A percentile compares a stretch with the other conserved stretches of the same genome.
Evolutionary conservation across 1,139 yeast genomes (phyloP).

Genomic region (Magnusiomyces suaveolens): DNA sequence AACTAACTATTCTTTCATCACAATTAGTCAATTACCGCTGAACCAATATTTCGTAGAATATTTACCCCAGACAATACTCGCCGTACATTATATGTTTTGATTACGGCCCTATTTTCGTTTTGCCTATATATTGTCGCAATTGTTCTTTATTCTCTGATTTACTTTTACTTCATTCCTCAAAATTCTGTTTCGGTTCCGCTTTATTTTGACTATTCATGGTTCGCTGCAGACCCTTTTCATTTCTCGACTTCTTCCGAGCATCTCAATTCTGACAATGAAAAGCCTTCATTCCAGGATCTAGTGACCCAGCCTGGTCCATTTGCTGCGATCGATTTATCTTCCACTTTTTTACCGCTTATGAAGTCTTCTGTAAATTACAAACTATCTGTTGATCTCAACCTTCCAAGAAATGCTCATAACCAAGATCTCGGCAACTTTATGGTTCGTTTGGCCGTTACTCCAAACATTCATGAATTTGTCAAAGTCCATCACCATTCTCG

Average conservation of each 20-base stretch:
- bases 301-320: constrained; percentile 7
- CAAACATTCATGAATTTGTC: constrained; percentile 5
- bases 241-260: neutral
- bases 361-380: constrained; percentile 21
- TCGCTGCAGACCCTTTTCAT: constrained; percentile 1
- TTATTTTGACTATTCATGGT: constrained; percentile 4
- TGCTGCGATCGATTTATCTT: constrained; percentile 9
- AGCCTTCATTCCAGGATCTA: constrained; percentile 1
- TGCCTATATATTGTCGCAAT: neutral
- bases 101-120: neutral
- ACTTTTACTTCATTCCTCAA: constrained; percentile 4
- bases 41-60: neutral
- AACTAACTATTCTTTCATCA: too few relatives aligned
- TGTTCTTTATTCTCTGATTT: neutral
- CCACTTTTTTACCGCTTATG: constrained; percentile 14
- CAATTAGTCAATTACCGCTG: constrained; percentile 5
- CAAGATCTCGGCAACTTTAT: constrained; percentile 29
- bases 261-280: neutral
- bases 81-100: neutral
- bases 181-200: neutral
- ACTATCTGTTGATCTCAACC: constrained; percentile 23
- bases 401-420: constrained; percentile 29
- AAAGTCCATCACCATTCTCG: neutral
- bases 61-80: constrained; percentile 6
- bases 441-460: constrained; percentile 14